Base-by-base conservation (phyloP, 768 basidiomycete species). In the Russula sp. region DNA sequence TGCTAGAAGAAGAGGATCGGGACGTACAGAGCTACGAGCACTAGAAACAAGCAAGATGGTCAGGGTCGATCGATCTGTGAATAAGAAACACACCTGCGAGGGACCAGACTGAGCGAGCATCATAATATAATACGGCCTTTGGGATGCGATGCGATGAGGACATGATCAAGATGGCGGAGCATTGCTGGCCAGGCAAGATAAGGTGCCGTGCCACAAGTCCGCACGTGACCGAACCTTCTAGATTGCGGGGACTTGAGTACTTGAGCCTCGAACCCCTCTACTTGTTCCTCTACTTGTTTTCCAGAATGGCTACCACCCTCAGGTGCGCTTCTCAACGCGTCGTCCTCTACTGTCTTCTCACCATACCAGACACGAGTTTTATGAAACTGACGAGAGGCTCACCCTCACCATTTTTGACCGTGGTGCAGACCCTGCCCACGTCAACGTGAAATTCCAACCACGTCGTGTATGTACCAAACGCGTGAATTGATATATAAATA, bases 91-190 rank as follows among this genome's bases (percentile, higher is more conserved):
- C 66, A 88, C 87, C 82, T 53, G 81, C 84, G 55, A 83, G 79
- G 40, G 83, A 85, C 89, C 88, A 90, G 59, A 84, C 75, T 4
- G 85, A 86, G 2, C 70, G 59, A 6, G 82, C 79, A 61, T 75
- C 82, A 74, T 86, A 86, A 76, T 93, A 94, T 1, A 94, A 78
- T 46, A 89, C 84, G n/a, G 92, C 92, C 75, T 92, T 93, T 58
- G 87, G 85, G 57, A 87, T 66, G 59, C 36, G 38, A 57, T 58
- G 54, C 2, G 65, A 49, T 24, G 28, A 50, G 36, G 69, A 36
- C 70, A 70, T 71, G 66, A 54, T 64, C 20, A 22, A 48, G 56
- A 28, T 49, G 14, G 24, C 14, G 14, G 14, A 14, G 24, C 24
- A 16, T 0, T 2, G 24, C 26, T 18, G 26, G 26, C 24, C 2